Conservation (phyloP, 176 grass and related monocot genomes). For the Dactylis glomerata region DNA sequence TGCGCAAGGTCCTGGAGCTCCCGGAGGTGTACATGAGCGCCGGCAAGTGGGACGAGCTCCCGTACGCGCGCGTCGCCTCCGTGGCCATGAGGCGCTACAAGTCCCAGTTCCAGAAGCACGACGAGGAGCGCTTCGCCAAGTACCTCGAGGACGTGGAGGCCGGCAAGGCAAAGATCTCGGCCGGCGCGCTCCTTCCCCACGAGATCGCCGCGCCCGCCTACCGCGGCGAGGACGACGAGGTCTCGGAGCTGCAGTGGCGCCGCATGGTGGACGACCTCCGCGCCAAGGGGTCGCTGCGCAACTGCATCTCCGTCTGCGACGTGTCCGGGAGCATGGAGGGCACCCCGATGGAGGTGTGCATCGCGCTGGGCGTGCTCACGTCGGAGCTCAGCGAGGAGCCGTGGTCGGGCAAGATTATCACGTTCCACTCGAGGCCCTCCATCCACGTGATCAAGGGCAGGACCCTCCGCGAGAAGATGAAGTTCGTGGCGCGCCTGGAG, state of each 20-base stretch:
- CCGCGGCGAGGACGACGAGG: background rate
- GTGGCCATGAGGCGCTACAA: constrained; percentile 59
- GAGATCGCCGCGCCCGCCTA: background rate
- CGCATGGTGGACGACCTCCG: constrained; percentile 12
- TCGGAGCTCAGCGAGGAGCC: background rate
- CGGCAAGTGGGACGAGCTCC: constrained; percentile 36
- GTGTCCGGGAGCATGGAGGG: constrained; percentile 3
- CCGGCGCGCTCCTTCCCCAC: background rate
- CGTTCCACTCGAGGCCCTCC: background rate
- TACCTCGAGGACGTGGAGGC: background rate
- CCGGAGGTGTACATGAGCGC: constrained; percentile 66
- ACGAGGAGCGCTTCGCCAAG: background rate
- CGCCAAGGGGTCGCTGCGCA: background rate
- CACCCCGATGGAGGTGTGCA: constrained; percentile 15
- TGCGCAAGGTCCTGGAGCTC: constrained; percentile 38
- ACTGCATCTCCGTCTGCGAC: background rate
- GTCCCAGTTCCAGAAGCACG: background rate
- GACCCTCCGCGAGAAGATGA: background rate
- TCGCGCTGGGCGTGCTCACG: background rate
- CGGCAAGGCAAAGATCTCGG: background rate
- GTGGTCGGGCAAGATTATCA: background rate
- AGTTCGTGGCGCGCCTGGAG: background rate
- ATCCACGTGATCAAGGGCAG: background rate
- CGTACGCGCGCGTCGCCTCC: constrained; percentile 52
- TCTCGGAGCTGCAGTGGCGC: background rate